Base-by-base conservation (phyloP, 805 yeast genomes). In the Barnettozyma populi region DNA sequence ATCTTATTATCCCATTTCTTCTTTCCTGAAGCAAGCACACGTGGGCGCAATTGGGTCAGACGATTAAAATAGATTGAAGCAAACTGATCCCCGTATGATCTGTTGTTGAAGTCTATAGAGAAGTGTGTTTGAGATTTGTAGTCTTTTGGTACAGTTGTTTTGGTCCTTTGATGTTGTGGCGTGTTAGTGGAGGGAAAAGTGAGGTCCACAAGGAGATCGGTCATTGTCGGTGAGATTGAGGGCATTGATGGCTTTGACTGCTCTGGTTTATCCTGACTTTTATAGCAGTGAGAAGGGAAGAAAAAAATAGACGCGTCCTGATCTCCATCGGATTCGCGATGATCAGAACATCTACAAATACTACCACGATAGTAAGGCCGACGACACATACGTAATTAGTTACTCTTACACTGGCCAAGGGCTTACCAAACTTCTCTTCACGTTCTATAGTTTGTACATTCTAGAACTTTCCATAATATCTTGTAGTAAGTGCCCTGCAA, bases 1-100 rank as follows among this genome's bases (percentile, higher is more conserved):
- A 61, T 63, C 51, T 69, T 79, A 29, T 73, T 62, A 35, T 79
- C 79, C 90, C 92, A 84, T 54, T 76, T 75, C 68, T 63, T 59
- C 2, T 58, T 56, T 2, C 81, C 82, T 46, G 69, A 68, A 35
- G 69, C 69, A 41, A 66, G 58, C 0, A 80, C 74, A 7, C 78
- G 63, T 11, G 76, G 73, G 50, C 75, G 70, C 39, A 84, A 65
- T 23, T 61, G 60, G 2, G 63, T 62, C n/a, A 82, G 66, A 27
- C 92, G 70, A 49, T 72, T 66, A 46, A 68, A 72, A 56, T 85
- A 85, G 31, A 82, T 64, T 21, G 72, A 66, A 27, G 81, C 81
- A 55, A 74, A 85, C 59, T 85, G 92, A 29, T 70, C 69, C 23
- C 67, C 71, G 52, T 79, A 82, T 7, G 72, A 64, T 36, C 83